Evolutionary conservation across 2,329 filamentous ascomycete species (phyloP).

Genomic region (Clonostachys chloroleuca): DNA sequence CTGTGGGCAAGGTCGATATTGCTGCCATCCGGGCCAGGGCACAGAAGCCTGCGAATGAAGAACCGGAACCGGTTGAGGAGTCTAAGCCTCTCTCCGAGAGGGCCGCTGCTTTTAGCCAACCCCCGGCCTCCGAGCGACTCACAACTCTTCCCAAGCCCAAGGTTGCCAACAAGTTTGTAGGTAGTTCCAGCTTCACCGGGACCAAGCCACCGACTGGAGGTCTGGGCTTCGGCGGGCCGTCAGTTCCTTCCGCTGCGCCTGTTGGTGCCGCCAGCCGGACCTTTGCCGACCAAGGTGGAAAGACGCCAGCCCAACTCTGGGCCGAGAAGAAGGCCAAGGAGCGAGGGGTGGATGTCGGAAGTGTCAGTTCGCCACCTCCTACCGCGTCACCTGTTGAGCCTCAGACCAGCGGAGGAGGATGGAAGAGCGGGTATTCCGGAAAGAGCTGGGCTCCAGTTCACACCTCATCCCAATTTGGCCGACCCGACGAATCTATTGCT

Average conservation of each 20-base stretch:
- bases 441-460: slow-evolving; percentile 88
- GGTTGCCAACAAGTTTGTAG: slow-evolving; percentile 83
- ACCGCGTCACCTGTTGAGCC: slow-evolving; percentile 45
- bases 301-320: slow-evolving; percentile 96
- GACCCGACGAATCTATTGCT: slow-evolving; percentile 43
- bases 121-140: slow-evolving; percentile 66
- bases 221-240: slow-evolving; percentile 57
- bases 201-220: slow-evolving; percentile 80
- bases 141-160: slow-evolving; percentile 92
- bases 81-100: slow-evolving; percentile 70
- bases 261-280: slow-evolving; percentile 83
- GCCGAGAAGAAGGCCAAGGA: slow-evolving; percentile 93
- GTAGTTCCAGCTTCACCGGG: slow-evolving; percentile 68
- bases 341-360: slow-evolving; percentile 39
- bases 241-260: slow-evolving; percentile 49
- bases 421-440: slow-evolving; percentile 88
- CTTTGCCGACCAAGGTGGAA: slow-evolving; percentile 91
- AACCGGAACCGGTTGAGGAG: slow-evolving; percentile 18
- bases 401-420: slow-evolving; percentile 68
- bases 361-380: slow-evolving; percentile 21
- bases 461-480: slow-evolving; percentile 62
- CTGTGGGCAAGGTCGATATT: slow-evolving; percentile 95
- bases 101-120: slow-evolving; percentile 64
- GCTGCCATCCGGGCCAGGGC: slow-evolving; percentile 84
- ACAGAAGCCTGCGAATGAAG: slow-evolving; percentile 53